phyloP scores from a whole-genome alignment of 2,329 filamentous ascomycete genomes.

The Penicillium glabrum region DNA sequence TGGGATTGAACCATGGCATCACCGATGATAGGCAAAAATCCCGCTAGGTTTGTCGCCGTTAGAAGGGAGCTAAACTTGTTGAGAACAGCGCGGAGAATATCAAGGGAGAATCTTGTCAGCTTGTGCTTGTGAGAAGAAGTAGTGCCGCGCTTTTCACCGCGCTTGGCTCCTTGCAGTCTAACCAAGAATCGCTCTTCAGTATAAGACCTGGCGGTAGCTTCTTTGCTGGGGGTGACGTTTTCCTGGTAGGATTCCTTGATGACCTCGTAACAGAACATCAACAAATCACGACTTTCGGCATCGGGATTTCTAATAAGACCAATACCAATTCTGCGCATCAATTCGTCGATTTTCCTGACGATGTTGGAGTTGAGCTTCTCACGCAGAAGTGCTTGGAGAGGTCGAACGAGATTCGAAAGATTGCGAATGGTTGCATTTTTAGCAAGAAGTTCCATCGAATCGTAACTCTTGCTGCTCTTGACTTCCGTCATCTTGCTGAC shows the following conservation, averaged over 20 bases:
- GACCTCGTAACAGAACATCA: conserved; percentile 95
- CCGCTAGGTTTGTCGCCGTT: conserved; percentile 74
- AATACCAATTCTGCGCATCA: conserved; percentile 77
- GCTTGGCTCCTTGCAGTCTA: conserved; percentile 72
- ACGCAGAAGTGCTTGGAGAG: conserved; percentile 73
- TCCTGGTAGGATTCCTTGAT: conserved; percentile 81
- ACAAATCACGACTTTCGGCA: conserved; percentile 73
- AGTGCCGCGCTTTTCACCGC: conserved; percentile 67
- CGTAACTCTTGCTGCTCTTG: conserved; percentile 96
- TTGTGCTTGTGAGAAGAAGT: conserved; percentile 84
- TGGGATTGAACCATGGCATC: conserved; percentile 81
- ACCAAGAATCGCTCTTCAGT: conserved; percentile 66
- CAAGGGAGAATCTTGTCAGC: conserved; percentile 81
- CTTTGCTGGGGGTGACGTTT: conserved; percentile 45
- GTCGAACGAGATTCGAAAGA: conserved; percentile 73
- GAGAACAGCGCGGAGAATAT: conserved; percentile 80
- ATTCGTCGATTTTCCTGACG: conserved; percentile 85
- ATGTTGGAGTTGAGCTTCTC: conserved; percentile 83
- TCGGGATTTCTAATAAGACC: conserved; percentile 81
- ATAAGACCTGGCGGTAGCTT: conserved; percentile 25
- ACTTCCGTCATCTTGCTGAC: conserved; percentile 95
- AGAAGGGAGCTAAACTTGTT: conserved; percentile 81
- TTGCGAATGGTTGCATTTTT: conserved; percentile 74
- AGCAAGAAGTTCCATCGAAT: conserved; percentile 92
- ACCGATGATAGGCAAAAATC: conserved; percentile 85